Evolutionary conservation across 306 rosid species (phyloP).

Genomic region (Casuarina cunninghamiana): DNA sequence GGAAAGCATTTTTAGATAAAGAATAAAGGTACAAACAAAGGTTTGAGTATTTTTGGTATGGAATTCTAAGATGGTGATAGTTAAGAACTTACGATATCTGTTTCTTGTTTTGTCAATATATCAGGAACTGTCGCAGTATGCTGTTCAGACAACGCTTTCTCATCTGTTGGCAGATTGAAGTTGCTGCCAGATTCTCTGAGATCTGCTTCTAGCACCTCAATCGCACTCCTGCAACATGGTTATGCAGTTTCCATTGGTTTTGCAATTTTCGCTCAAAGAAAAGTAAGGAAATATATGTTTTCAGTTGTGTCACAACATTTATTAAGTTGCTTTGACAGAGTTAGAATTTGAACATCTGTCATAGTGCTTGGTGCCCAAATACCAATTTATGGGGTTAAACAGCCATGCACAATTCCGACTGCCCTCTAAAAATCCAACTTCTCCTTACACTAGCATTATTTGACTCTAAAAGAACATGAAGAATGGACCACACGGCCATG

Average conservation of each 20-base stretch:
- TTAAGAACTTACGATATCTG: constrained; percentile 52
- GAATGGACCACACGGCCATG: neutral
- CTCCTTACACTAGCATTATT: neutral
- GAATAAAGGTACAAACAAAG: neutral
- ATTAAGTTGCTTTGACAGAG: neutral
- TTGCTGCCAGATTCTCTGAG: constrained; percentile 46
- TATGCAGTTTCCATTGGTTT: neutral
- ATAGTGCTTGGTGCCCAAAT: neutral
- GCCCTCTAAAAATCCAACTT: neutral
- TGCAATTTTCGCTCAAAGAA: constrained; percentile 5
- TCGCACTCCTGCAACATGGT: constrained; percentile 65
- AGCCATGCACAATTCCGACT: neutral
- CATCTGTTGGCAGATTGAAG: constrained; percentile 36
- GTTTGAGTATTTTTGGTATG: neutral
- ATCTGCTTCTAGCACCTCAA: constrained; percentile 78
- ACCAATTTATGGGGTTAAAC: neutral
- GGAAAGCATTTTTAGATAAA: neutral
- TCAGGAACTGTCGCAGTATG: constrained; percentile 36
- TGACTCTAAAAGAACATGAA: neutral
- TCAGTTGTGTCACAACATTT: neutral
- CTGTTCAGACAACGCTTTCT: constrained; percentile 38
- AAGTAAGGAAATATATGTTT: neutral
- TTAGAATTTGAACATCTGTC: neutral
- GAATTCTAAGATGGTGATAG: constrained; percentile 7
- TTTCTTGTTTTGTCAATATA: constrained; percentile 34